These are phyloP conservation scores for Ensete glaucum DNA, from an alignment of 176 grass and related monocot species.

Conservation along the genomic window DNA sequence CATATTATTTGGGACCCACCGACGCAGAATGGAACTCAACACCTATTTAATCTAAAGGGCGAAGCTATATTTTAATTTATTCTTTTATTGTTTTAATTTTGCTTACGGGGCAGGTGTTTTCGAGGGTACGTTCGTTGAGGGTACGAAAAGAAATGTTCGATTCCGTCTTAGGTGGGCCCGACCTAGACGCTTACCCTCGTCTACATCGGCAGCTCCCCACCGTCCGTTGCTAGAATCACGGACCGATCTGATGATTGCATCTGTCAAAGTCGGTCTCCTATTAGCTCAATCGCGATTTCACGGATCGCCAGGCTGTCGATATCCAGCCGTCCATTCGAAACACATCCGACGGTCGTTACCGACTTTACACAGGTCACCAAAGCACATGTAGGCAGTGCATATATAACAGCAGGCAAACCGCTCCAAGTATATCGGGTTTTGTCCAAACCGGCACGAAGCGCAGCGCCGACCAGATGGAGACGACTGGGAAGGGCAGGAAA, in stretches of 20 bases:
- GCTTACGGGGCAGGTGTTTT: too few species aligned
- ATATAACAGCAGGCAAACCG: neutral
- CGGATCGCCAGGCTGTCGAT: neutral
- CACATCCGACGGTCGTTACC: neutral
- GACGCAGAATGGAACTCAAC: too few species aligned
- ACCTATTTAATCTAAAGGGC: too few species aligned
- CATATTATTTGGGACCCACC: too few species aligned
- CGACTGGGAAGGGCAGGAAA: conserved; percentile 8
- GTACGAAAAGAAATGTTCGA: too few species aligned
- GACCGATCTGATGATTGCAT: neutral
- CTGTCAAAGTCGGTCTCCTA: neutral
- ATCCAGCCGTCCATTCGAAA: neutral
- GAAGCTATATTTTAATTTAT: too few species aligned
- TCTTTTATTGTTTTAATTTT: too few species aligned
- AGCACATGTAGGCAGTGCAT: neutral
- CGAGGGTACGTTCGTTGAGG: too few species aligned
- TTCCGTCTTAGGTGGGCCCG: neutral
- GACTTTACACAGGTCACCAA: neutral
- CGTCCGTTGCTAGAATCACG: neutral
- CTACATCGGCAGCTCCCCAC: neutral
- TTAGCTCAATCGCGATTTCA: neutral
- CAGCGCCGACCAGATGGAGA: neutral
- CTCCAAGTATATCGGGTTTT: neutral
- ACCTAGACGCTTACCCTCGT: too few species aligned
- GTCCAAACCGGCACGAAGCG: neutral